These are phyloP conservation scores for Extremus antarcticus DNA, from an alignment of 495 filamentous ascomycete genomes.

Conservation along the genomic window DNA sequence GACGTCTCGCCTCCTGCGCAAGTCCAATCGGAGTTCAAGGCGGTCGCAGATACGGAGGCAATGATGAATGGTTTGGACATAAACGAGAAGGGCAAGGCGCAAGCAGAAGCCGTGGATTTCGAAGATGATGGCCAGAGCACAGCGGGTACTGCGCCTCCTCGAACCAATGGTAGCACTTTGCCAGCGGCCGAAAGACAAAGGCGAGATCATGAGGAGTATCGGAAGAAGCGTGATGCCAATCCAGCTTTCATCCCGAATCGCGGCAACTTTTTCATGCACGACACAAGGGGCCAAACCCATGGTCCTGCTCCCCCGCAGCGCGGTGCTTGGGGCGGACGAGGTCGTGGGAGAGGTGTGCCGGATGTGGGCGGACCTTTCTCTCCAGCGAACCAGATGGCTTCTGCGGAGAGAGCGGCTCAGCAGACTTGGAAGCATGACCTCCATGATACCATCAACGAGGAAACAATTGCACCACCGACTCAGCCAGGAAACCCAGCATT, in stretches of 20 bases:
- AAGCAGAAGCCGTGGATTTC: slow-evolving; percentile 52
- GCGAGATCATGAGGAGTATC: slow-evolving; percentile 82
- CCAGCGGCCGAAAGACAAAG: slow-evolving; percentile 56
- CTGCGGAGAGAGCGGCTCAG: slow-evolving; percentile 47
- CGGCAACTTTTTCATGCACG: slow-evolving; percentile 94
- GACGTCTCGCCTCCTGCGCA: slow-evolving; percentile 1
- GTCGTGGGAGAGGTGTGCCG: slow-evolving; percentile 43
- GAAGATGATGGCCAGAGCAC: slow-evolving; percentile 41
- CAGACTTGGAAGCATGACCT: slow-evolving; percentile 89
- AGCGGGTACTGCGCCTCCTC: slow-evolving; percentile 6
- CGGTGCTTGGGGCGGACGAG: slow-evolving; percentile 35
- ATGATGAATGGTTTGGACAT: slow-evolving; percentile 80
- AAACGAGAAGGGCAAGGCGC: slow-evolving; percentile 40
- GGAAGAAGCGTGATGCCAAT: slow-evolving; percentile 75
- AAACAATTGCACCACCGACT: neutral
- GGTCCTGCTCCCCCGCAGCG: slow-evolving; percentile 4
- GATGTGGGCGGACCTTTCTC: slow-evolving; percentile 41
- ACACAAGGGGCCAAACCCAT: slow-evolving; percentile 30
- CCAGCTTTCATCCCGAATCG: slow-evolving; percentile 92
- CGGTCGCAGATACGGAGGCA: slow-evolving; percentile 61
- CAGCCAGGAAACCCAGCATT: neutral
- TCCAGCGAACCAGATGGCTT: slow-evolving; percentile 41
- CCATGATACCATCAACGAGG: slow-evolving; percentile 61
- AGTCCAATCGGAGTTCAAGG: slow-evolving; percentile 22
- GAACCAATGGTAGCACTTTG: slow-evolving; percentile 28